These are phyloP conservation scores for Rhizoctonia solani DNA, from an alignment of 1,284 basidiomycete species.

Conservation along the genomic window DNA sequence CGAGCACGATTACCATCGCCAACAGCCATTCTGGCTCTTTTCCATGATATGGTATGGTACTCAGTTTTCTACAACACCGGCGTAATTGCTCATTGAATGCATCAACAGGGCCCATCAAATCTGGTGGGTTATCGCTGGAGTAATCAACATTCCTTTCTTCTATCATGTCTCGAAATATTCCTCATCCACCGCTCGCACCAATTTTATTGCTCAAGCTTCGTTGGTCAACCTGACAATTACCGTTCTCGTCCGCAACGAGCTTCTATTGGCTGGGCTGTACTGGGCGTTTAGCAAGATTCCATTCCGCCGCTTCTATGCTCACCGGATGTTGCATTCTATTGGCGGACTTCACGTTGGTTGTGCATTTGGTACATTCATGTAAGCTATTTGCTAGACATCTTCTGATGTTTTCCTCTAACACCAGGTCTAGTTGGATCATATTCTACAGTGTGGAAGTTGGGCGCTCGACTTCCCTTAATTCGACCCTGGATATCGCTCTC, in stretches of 20 bases:
- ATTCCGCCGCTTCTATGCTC: conserved; percentile 15
- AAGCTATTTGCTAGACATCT: background rate
- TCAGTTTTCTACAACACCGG: background rate
- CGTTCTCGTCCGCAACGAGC: conserved; percentile 20
- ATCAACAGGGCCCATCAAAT: conserved; percentile 29
- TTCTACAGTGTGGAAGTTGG: conserved; percentile 1
- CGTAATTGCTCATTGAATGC: background rate
- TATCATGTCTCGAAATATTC: background rate
- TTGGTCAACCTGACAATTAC: conserved; percentile 13
- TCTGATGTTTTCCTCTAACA: background rate
- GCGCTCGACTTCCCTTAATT: background rate
- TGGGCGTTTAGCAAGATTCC: conserved; percentile 6
- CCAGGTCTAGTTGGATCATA: conserved; percentile 9
- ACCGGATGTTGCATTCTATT: conserved; percentile 19
- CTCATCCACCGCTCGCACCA: background rate
- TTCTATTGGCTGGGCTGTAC: background rate
- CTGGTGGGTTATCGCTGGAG: conserved; percentile 10
- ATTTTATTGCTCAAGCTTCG: conserved; percentile 7
- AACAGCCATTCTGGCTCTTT: conserved; percentile 21
- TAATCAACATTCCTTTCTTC: conserved; percentile 14
- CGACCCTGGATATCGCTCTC: conserved; percentile 18
- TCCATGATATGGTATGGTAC: conserved; percentile 11
- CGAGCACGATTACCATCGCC: conserved; percentile 28
- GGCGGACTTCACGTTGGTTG: conserved; percentile 25
- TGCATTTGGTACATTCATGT: conserved; percentile 21